Conservation (phyloP, 2,329 filamentous ascomycete species). For the Chaetomium sp. region DNA sequence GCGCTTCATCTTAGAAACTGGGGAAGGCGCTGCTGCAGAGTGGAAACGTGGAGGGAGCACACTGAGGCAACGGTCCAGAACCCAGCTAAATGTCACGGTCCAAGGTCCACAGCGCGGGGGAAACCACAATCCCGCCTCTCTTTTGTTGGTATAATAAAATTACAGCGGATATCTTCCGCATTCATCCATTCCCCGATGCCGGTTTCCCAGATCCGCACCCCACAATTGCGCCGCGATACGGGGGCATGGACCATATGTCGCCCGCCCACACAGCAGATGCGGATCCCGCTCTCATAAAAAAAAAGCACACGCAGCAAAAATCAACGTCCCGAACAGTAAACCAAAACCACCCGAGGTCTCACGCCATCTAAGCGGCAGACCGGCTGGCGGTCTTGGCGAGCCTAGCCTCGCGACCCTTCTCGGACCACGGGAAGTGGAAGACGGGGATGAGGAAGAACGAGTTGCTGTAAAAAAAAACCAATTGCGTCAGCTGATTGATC, state of each 20-base stretch:
- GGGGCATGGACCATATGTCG: constrained; percentile 6
- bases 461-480: constrained; percentile 56
- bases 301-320: not conserved
- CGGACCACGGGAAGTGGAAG: constrained; percentile 92
- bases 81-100: not conserved
- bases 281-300: constrained; percentile 3
- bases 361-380: constrained; percentile 21
- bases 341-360: not conserved
- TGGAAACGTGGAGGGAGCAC: not conserved
- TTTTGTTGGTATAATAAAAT: constrained; percentile 11
- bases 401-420: constrained; percentile 63
- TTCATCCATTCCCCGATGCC: not conserved
- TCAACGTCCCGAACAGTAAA: not conserved
- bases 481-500: constrained; percentile 40
- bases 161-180: constrained; percentile 7
- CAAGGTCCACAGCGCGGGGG: not conserved
- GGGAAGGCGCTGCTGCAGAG: constrained; percentile 8
- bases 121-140: constrained; percentile 2
- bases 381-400: constrained; percentile 27
- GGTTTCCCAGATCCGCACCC: not conserved
- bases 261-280: not conserved
- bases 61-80: constrained; percentile 9
- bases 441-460: constrained; percentile 91
- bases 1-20: constrained; percentile 1
- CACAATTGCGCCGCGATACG: not conserved